Evolutionary conservation across 257 asterid genomes (phyloP).

Genomic region (Primulina huaijiensis): DNA sequence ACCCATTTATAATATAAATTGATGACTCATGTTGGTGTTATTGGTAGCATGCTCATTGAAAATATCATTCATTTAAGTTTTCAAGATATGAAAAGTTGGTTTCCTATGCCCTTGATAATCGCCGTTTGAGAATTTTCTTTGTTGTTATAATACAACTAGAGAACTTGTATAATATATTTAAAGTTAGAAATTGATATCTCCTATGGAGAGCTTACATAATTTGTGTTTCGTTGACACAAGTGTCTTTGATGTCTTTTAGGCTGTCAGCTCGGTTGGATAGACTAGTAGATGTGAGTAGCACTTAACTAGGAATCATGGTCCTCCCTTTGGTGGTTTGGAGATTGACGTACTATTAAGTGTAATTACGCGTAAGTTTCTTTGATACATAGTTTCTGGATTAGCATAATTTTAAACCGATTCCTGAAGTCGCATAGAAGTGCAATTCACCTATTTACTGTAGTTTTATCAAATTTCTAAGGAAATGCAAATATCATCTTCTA

Average conservation of each 20-base stretch:
- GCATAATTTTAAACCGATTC: too few species aligned
- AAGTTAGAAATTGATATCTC: neutral
- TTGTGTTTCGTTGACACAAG: slow-evolving; percentile 13
- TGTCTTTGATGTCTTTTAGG: slow-evolving; percentile 18
- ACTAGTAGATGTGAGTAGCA: slow-evolving; percentile 13
- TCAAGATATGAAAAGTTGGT: neutral
- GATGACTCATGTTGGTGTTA: neutral
- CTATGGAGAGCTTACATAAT: neutral
- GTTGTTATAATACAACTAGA: neutral
- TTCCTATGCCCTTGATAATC: slow-evolving; percentile 1
- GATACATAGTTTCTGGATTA: neutral
- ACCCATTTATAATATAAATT: neutral
- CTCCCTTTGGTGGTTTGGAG: slow-evolving; percentile 16
- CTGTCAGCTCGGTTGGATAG: neutral
- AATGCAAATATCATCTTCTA: neutral
- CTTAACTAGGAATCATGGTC: slow-evolving; percentile 9
- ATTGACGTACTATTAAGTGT: slow-evolving; percentile 8
- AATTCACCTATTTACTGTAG: neutral
- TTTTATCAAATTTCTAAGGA: too few species aligned
- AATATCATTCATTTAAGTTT: neutral
- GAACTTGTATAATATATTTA: neutral
- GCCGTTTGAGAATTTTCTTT: neutral
- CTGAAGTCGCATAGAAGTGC: neutral
- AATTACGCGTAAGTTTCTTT: slow-evolving; percentile 5
- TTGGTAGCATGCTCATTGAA: neutral